Conservation (phyloP, 2,329 filamentous ascomycete species). For the Claviceps sp. region DNA sequence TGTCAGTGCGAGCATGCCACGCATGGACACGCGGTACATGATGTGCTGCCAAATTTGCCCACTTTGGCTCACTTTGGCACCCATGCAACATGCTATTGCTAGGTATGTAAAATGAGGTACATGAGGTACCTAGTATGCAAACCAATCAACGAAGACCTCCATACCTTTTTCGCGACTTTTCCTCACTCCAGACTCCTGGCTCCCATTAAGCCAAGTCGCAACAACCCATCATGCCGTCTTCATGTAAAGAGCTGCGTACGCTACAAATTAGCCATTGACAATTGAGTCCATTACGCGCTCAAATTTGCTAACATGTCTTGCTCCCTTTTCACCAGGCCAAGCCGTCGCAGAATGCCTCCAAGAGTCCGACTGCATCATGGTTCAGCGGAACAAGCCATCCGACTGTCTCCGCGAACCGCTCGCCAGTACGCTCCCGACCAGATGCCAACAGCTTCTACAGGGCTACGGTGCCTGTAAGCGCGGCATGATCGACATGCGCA, state of each 20-base stretch:
- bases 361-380: constrained; percentile 91
- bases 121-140: too few relatives aligned
- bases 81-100: too few relatives aligned
- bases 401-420: constrained; percentile 82
- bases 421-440: constrained; percentile 64
- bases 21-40: too few relatives aligned
- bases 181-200: background rate
- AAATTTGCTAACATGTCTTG: background rate
- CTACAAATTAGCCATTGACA: constrained; percentile 8
- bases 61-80: too few relatives aligned
- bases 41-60: too few relatives aligned
- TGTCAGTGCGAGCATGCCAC: too few relatives aligned
- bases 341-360: constrained; percentile 92
- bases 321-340: constrained; percentile 44
- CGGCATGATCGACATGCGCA: constrained; percentile 96
- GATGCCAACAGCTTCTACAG: constrained; percentile 86
- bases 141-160: background rate
- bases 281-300: background rate
- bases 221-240: constrained; percentile 60
- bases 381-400: constrained; percentile 70
- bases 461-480: constrained; percentile 92
- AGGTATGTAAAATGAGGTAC: too few relatives aligned
- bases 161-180: background rate
- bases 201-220: background rate
- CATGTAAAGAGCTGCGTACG: constrained; percentile 92